Percentiles rank a stretch among this genome's conserved stretches.
These are phyloP conservation scores for Medicago lupulina DNA, from an alignment of 306 rosid species.

Conservation along the genomic window DNA sequence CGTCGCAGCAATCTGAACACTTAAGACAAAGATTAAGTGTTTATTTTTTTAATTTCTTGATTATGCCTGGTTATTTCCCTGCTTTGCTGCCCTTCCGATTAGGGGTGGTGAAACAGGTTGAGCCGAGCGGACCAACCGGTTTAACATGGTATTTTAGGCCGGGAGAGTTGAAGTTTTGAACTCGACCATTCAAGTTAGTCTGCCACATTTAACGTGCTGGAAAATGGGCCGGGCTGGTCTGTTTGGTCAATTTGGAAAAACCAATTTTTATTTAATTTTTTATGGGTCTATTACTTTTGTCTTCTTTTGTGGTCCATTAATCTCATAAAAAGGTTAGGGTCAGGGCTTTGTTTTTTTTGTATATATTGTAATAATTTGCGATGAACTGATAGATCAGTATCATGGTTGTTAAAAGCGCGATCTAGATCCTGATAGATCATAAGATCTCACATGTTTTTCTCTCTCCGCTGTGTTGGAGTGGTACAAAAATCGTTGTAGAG, in stretches of 20 bases:
- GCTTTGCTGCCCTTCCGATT: background rate
- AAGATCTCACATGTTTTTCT: no score
- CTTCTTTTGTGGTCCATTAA: background rate
- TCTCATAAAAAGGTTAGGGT: background rate
- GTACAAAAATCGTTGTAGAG: no score
- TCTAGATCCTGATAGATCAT: no score
- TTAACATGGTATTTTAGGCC: background rate
- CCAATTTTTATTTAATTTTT: background rate
- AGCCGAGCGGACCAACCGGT: background rate
- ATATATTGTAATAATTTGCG: background rate
- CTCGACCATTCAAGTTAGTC: background rate
- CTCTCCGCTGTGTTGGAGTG: no score
- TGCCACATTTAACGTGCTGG: background rate
- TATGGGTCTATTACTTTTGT: background rate
- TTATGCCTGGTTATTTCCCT: background rate
- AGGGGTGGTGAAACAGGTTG: background rate
- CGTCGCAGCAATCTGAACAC: no score
- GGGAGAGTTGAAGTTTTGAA: background rate
- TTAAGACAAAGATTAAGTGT: background rate
- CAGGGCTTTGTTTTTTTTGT: background rate
- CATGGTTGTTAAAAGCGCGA: no score
- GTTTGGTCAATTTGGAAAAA: background rate
- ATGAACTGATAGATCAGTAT: background rate
- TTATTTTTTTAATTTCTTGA: background rate
- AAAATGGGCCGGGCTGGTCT: background rate